phyloP scores from a whole-genome alignment of 176 grass and related monocot species.

The Oryza meridionalis region DNA sequence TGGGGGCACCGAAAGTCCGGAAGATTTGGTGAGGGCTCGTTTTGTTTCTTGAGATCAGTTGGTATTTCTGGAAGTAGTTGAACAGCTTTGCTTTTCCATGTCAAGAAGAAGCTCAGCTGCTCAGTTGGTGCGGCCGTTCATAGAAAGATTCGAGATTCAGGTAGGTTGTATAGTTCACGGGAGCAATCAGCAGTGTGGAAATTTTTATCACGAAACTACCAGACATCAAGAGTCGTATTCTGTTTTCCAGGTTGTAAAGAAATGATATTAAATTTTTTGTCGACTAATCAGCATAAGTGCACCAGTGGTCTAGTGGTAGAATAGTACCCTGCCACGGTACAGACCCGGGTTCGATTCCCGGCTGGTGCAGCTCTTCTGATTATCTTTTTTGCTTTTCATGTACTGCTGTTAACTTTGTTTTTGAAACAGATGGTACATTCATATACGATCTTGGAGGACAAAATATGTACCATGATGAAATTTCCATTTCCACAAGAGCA shows the following conservation, averaged over 20 bases:
- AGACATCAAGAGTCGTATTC: not conserved
- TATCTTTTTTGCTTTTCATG: no score
- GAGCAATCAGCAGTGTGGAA: no score
- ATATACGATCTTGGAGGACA: no score
- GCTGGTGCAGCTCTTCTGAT: slow-evolving; percentile 41
- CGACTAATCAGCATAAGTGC: no score
- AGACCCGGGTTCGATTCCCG: slow-evolving; percentile 69
- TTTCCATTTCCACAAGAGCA: no score
- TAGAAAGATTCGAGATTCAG: no score
- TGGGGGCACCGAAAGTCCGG: not conserved
- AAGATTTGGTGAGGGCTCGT: not conserved
- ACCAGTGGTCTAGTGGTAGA: slow-evolving; percentile 67
- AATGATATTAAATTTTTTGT: no score
- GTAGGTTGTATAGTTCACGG: no score
- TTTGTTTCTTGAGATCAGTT: not conserved
- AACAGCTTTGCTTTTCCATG: not conserved
- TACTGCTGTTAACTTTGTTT: no score
- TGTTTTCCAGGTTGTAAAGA: no score
- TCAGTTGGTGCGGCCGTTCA: not conserved
- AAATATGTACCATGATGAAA: no score
- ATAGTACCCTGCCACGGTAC: slow-evolving; percentile 84
- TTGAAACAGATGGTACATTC: no score
- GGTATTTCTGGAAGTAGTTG: not conserved
- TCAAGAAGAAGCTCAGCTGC: not conserved
- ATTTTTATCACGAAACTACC: not conserved